A percentile compares a stretch with the other conserved stretches of the same genome.
phyloP scores from a whole-genome alignment of 2,329 filamentous ascomycete genomes.

The Chaetomiaceae sp. region DNA sequence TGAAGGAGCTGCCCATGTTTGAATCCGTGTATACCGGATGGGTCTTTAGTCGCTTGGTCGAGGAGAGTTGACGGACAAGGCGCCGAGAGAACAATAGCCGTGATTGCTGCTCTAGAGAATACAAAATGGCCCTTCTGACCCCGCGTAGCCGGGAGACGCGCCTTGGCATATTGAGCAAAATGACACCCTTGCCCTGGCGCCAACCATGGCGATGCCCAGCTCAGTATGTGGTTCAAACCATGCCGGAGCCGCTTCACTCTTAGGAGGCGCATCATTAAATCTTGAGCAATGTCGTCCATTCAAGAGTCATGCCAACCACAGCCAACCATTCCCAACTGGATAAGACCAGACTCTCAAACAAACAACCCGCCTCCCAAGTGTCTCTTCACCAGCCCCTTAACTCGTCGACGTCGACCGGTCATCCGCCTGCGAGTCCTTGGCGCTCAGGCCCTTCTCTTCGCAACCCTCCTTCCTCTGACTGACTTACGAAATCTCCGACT shows the following conservation, averaged over 20 bases:
- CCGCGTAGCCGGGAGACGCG: constrained; percentile 1
- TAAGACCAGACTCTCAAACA: not conserved
- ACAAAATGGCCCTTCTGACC: not conserved
- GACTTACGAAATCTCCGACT: no score
- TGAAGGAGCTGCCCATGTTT: not conserved
- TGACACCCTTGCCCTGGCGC: constrained; percentile 1
- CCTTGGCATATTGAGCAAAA: constrained; percentile 2
- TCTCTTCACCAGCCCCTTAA: not conserved
- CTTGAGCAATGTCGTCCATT: not conserved
- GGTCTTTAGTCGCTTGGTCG: not conserved
- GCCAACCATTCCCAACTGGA: not conserved
- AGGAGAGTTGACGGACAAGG: not conserved
- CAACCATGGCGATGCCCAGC: not conserved
- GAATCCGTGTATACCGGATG: not conserved
- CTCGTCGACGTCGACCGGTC: not conserved
- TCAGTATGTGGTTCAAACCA: not conserved
- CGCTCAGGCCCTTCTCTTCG: not conserved
- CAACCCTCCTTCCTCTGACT: no score
- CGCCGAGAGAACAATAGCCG: not conserved
- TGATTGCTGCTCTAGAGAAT: not conserved
- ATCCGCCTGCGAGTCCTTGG: not conserved
- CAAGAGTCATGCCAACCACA: not conserved
- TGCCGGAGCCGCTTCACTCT: not conserved
- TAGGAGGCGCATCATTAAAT: not conserved
- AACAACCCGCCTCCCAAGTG: not conserved